Evolutionary conservation across 352 stramenopile species (phyloP).

Genomic region (Globisporangium barbulae): DNA sequence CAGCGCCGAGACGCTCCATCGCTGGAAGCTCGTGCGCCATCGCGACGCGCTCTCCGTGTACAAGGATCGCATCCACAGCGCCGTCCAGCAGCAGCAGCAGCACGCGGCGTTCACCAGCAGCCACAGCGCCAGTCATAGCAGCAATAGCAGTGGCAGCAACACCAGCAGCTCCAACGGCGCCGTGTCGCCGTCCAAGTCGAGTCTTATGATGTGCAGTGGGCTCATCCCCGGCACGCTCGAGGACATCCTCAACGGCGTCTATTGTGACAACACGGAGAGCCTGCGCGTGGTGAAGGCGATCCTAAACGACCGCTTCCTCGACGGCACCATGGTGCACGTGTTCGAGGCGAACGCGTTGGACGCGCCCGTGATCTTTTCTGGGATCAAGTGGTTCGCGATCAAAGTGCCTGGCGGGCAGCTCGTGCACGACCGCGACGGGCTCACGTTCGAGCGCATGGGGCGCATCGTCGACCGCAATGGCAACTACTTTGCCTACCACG

Average conservation of each 20-base stretch:
- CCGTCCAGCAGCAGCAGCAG: conserved; percentile 7
- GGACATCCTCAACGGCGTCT: conserved; percentile 48
- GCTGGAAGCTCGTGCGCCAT: conserved; percentile 58
- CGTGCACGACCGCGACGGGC: conserved; percentile 51
- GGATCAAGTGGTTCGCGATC: conserved; percentile 62
- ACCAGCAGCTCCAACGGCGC: not conserved
- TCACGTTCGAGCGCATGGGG: conserved; percentile 58
- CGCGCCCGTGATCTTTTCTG: conserved; percentile 52
- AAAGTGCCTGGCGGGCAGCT: conserved; percentile 36
- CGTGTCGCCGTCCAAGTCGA: conserved; percentile 28
- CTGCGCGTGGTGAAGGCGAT: conserved; percentile 45
- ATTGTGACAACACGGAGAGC: conserved; percentile 50
- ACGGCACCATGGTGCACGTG: conserved; percentile 54
- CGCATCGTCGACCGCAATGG: conserved; percentile 53
- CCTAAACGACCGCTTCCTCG: conserved; percentile 44
- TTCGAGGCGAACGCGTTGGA: conserved; percentile 44
- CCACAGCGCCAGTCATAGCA: not conserved
- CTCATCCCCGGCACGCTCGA: conserved; percentile 54
- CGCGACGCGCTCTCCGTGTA: conserved; percentile 62
- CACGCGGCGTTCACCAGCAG: not conserved
- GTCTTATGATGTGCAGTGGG: conserved; percentile 51
- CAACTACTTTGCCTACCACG: conserved; percentile 58
- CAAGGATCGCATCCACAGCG: conserved; percentile 15
- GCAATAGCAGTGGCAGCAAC: not conserved
- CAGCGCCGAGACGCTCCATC: conserved; percentile 24